Percentiles rank a stretch among this genome's conserved stretches.
phyloP scores from a whole-genome alignment of 352 stramenopile species.

The Phytophthora ramorum region DNA sequence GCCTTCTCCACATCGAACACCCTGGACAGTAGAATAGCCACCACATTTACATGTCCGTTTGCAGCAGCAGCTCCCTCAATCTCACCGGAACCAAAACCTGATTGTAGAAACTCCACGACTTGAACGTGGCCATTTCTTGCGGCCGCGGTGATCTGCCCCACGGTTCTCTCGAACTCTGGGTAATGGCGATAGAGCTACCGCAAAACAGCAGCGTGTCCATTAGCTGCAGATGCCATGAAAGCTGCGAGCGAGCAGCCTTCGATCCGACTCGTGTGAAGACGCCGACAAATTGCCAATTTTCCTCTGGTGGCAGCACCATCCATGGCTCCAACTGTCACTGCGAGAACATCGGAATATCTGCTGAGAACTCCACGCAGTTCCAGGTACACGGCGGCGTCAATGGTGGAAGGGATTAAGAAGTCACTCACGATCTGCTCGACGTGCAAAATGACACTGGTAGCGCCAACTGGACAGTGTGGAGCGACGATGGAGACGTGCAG shows the following conservation, averaged over 20 bases:
- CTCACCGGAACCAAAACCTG: not conserved
- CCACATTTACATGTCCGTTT: not conserved
- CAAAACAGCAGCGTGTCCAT: too few relatives aligned
- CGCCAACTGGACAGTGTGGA: not conserved
- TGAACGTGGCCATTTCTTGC: too few relatives aligned
- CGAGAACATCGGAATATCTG: not conserved
- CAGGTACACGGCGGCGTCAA: not conserved
- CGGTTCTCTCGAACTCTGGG: too few relatives aligned
- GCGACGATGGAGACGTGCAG: not conserved
- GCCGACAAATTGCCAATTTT: too few relatives aligned
- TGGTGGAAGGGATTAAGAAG: not conserved
- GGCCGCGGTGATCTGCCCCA: too few relatives aligned
- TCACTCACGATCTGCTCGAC: not conserved
- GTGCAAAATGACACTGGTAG: not conserved
- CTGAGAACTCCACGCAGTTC: not conserved
- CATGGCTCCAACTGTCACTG: not conserved
- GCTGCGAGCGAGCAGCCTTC: too few relatives aligned
- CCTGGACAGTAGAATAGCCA: not conserved
- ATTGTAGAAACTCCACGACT: not conserved
- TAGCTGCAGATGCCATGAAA: too few relatives aligned
- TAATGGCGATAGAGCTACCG: too few relatives aligned
- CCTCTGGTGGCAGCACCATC: too few relatives aligned
- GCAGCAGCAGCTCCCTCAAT: not conserved
- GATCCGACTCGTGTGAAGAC: too few relatives aligned
- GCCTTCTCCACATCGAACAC: not conserved